Base-by-base conservation (phyloP, 352 stramenopile species). In the Globisporangium polare region DNA sequence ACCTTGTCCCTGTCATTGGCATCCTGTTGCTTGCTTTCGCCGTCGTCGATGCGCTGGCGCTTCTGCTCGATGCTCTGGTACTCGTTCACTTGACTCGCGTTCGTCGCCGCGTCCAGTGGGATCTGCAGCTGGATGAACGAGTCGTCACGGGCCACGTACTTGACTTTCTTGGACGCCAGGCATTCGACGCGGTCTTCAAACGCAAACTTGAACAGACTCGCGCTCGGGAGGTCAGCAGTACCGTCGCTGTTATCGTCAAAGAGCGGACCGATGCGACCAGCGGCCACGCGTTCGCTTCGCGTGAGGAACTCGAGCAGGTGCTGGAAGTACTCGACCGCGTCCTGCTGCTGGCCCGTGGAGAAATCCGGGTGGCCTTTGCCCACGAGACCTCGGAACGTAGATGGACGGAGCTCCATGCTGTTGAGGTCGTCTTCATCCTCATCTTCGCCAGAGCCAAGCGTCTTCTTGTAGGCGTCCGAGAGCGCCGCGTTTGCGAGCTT, bases 321-420 rank as follows among this genome's bases (percentile, higher is more conserved):
- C 61, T 98, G 89, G 37, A 99, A 90, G 71, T 99, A 99, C 68
- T 99, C 97, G 6, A 96, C 90, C 2, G 96, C 95, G 77, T 99
- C 97, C 76, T 99, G 97, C 73, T 99, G 97, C 63, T 98, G 93
- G 2, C 94, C 94, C 0, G 96, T 99, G 0, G 88, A 96, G 71
- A 99, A 99, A 45, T 99, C 96, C 1, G 90, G 73, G 72, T 99
- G 96, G 53, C 95, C 88, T 53, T 96, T 94, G 9, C 95, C 96
- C n/a, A 99, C 87, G 12, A 98, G 71, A 51, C 88, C 77, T 58
- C 97, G 97, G 73, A 99, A 98, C 67, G 98, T 99, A 26, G 90
- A 86, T 8, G 78, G 78, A 47, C 78, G 68, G 10, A 88, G 67
- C 27, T 88, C 78, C 5, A 78, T 51, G 20, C 69, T 74, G 17